Evolutionary conservation across 306 rosid species (phyloP), one percentile per base, ranked within the genome.

Genomic region (Cicer pinnatifidum): DNA sequence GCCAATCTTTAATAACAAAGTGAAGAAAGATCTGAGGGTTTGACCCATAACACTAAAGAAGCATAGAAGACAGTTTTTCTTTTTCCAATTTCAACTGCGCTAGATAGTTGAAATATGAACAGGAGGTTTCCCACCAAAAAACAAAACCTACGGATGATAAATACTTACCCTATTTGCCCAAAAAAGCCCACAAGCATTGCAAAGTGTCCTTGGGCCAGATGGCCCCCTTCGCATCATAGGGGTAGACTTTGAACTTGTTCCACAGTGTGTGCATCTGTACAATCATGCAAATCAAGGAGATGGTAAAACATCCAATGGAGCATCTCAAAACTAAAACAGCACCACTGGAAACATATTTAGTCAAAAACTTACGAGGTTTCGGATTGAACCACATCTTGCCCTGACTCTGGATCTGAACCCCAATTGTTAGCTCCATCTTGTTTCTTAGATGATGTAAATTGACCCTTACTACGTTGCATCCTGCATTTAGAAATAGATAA

Each of bases 221-320:
- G 98, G 98, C 17, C 98, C 98, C 13, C 97, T 91, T 81, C 98
- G 91, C 98, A 93, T 93, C 98, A 93, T 93, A 63, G 98, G 98
- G 48, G 98, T 93, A 59, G 83, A 77, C 82, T 89, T 90, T 41
- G 97, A 90, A 81, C 97, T 93, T 85, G 66, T 85, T 84, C 98
- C 97, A 39, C 98, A 93, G 57, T 93, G 94, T 0, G 87, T 86
- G 67, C 98, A 93, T 77, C 98, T 93, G 81, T 77, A 85, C 40
- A 80, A 67, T 67, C 61, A 77, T 19, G 57, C 67, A 87, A 52
- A 60, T 66, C 70, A 54, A 63, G 73, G 54, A 58, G 54, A 63
- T 16, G 19, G 80, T 75, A 7, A 73, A 76, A 74, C 57, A 44
- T 73, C 48, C 46, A 68, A 69, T 28, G 28, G 23, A 50, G 62